phyloP scores from a whole-genome alignment of 2,329 filamentous ascomycete species.

The Fusarium illudens region DNA sequence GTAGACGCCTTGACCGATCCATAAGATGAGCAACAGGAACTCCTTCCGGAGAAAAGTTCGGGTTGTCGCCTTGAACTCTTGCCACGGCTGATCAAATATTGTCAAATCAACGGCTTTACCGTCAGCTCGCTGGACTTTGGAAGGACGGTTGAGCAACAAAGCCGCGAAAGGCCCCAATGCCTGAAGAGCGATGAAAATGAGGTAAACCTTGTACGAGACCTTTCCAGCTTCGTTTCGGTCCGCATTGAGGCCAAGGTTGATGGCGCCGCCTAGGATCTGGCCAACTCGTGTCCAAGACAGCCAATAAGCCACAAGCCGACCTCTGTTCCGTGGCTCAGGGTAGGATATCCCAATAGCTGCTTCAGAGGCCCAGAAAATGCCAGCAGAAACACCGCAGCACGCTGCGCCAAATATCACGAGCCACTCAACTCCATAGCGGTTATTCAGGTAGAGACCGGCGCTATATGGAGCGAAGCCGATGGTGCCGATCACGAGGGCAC shows the following conservation, averaged over 20 bases:
- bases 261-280: constrained; percentile 65
- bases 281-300: constrained; percentile 65
- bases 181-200: constrained; percentile 73
- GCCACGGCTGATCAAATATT: constrained; percentile 61
- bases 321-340: constrained; percentile 70
- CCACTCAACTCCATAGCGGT: constrained; percentile 54
- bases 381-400: constrained; percentile 52
- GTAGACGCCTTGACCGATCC: constrained; percentile 73
- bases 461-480: constrained; percentile 55
- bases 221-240: constrained; percentile 63
- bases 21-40: constrained; percentile 68
- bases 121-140: constrained; percentile 68
- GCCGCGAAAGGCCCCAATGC: constrained; percentile 67
- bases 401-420: constrained; percentile 54
- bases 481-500: constrained; percentile 53
- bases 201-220: constrained; percentile 71
- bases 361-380: constrained; percentile 49
- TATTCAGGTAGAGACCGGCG: constrained; percentile 55
- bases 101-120: constrained; percentile 65
- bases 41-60: constrained; percentile 65
- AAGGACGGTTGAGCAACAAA: constrained; percentile 65
- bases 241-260: constrained; percentile 71
- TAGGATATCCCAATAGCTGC: constrained; percentile 62
- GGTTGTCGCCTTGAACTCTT: constrained; percentile 65
- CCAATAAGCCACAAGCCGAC: constrained; percentile 70